phyloP scores from a whole-genome alignment of 225 moss, liverwort and hornwort genomes.

The Thuidium tamariscinum region DNA sequence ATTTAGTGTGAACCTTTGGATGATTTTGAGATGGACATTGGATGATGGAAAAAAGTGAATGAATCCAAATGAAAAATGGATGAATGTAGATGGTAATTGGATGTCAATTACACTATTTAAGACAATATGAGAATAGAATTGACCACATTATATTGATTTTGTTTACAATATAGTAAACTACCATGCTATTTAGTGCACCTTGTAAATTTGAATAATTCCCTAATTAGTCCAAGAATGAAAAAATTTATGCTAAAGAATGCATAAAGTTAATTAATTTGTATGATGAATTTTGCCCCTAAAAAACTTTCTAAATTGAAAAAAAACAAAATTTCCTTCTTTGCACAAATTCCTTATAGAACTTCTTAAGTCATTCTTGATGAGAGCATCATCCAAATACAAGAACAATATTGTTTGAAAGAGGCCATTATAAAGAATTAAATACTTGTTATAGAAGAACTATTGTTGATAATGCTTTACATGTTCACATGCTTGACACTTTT shows the following conservation, averaged over 20 bases:
- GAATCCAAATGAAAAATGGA: neutral
- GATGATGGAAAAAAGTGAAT: neutral
- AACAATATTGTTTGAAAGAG: neutral
- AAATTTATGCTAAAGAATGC: rapidly evolving
- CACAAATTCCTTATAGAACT: rapidly evolving
- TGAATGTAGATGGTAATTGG: neutral
- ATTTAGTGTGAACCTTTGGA: neutral
- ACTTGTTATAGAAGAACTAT: neutral
- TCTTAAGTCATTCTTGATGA: rapidly evolving
- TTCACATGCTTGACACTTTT: rapidly evolving
- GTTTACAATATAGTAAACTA: neutral
- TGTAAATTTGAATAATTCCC: rapidly evolving
- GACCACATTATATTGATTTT: neutral
- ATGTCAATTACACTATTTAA: neutral
- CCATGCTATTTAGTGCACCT: neutral
- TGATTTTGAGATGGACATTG: neutral
- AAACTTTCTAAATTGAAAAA: neutral
- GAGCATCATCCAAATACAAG: neutral
- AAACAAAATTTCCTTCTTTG: rapidly evolving
- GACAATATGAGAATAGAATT: neutral
- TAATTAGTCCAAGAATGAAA: neutral
- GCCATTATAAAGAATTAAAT: neutral
- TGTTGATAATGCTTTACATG: neutral
- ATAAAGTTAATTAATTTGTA: neutral
- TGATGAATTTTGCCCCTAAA: neutral